Base-by-base conservation (phyloP, 345 rosid genomes). In the Corymbia maculata region DNA sequence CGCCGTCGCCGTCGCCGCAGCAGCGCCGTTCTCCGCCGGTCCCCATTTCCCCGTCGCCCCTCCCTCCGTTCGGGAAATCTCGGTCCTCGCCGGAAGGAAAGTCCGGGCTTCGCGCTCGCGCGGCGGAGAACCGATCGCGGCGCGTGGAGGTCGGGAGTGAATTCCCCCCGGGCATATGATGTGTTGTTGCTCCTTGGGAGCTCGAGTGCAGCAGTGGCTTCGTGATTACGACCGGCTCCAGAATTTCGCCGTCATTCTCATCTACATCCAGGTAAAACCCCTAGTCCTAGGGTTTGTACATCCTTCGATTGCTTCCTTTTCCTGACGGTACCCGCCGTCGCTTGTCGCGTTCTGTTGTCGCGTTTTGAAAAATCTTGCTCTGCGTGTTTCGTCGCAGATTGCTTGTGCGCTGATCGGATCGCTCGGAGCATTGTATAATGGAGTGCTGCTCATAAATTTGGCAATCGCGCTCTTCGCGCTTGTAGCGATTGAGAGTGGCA, bases 391-490 rank as follows among this genome's bases (percentile, higher is more conserved):
- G 55, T 66, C 49, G 86, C 91, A 93, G 98, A 96, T 96, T 90
- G 98, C 96, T 7, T 95, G 98, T 89, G 95, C 99, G 13, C 89
- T 97, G 91, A 93, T 96, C 85, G 98, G 99, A 91, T 95, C 98
- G 15, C 91, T 96, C 5, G 98, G 99, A 6, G 98, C 99, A 88
- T 92, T 94, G 90, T 95, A 94, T 95, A 97, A 95, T 82, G 99
- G 99, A 52, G 96, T 96, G 4, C 89, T 94, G 92, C 87, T 97
- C 42, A 92, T 94, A 36, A 94, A 95, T 89, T 90, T 97, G 85
- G 95, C 90, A 87, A 95, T 97, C 49, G 95, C 98, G 9, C 92
- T 97, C 88, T 97, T 96, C 79, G 98, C 98, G 14, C 94, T 97
- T 75, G 98, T 96, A 5, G 98, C 98, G 51, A 95, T 96, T 82